Evolutionary conservation across 345 rosid species (phyloP).

Genomic region (Arabidopsis suecica): DNA sequence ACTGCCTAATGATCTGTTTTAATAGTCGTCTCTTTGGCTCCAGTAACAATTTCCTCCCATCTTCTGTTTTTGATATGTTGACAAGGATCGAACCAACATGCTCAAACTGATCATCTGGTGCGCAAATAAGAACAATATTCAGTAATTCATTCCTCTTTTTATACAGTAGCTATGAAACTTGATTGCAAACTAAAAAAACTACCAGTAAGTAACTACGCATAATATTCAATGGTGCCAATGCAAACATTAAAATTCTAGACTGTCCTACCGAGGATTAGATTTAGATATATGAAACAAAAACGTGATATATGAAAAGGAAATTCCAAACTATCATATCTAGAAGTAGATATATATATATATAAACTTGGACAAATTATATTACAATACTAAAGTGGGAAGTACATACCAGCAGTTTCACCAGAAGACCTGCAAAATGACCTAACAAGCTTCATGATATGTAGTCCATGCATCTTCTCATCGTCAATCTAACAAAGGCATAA

Average conservation of each 20-base stretch:
- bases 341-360: background rate
- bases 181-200: background rate
- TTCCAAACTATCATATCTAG: background rate
- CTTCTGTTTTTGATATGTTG: conserved; percentile 84
- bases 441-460: conserved; percentile 83
- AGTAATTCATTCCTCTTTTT: background rate
- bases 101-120: conserved; percentile 85
- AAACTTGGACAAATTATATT: background rate
- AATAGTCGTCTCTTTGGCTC: conserved; percentile 80
- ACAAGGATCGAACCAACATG: conserved; percentile 93
- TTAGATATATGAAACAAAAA: conserved; percentile 4
- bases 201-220: conserved; percentile 3
- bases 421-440: conserved; percentile 85
- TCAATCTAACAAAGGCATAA: conserved; percentile 55
- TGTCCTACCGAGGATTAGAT: background rate
- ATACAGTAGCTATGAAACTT: background rate
- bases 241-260: background rate
- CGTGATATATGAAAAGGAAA: background rate
- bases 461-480: conserved; percentile 78
- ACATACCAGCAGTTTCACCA: conserved; percentile 57
- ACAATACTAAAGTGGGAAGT: conserved; percentile 20
- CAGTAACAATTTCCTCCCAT: conserved; percentile 75
- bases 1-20: conserved; percentile 83
- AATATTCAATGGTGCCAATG: background rate
- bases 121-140: background rate